A percentile compares a stretch with the other conserved stretches of the same genome.
Evolutionary conservation across 345 rosid species (phyloP).

Genomic region (Citrus reticulata): DNA sequence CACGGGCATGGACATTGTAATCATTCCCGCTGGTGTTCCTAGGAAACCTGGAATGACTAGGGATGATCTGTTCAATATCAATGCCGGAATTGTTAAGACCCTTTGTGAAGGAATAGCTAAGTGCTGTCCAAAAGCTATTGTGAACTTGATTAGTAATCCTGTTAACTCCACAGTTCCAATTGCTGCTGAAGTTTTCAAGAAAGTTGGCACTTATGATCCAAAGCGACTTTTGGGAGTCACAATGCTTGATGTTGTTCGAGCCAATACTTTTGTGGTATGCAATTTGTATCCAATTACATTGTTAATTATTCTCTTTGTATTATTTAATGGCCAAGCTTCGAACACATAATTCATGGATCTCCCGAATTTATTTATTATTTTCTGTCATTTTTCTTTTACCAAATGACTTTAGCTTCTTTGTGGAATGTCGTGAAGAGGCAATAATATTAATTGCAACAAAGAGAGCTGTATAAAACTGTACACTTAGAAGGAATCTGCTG

Average conservation of each 20-base stretch:
- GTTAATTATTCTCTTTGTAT: not conserved
- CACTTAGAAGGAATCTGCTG: not conserved
- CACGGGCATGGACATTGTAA: constrained; percentile 85
- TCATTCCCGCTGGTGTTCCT: constrained; percentile 96
- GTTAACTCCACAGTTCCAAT: constrained; percentile 96
- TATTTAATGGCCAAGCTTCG: not conserved
- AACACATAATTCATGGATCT: not conserved
- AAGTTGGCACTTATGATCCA: constrained; percentile 84
- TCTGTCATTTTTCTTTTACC: not conserved
- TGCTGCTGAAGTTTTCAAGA: constrained; percentile 92
- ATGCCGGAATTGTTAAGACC: constrained; percentile 91
- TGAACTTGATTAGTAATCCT: constrained; percentile 88
- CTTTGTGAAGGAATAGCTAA: constrained; percentile 84
- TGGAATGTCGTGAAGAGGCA: not conserved
- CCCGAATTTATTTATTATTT: not conserved
- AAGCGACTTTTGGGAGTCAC: constrained; percentile 89
- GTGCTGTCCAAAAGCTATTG: constrained; percentile 78
- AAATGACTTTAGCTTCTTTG: not conserved
- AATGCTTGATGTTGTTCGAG: constrained; percentile 96
- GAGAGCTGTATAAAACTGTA: not conserved
- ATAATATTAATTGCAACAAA: not conserved
- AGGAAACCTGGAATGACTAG: constrained; percentile 99
- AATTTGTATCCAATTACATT: not conserved
- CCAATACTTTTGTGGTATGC: constrained; percentile 94
- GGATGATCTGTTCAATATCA: constrained; percentile 94